These are phyloP conservation scores for Colletotrichum tamarilloi DNA, from an alignment of 2,329 filamentous ascomycete species.

Conservation along the genomic window DNA sequence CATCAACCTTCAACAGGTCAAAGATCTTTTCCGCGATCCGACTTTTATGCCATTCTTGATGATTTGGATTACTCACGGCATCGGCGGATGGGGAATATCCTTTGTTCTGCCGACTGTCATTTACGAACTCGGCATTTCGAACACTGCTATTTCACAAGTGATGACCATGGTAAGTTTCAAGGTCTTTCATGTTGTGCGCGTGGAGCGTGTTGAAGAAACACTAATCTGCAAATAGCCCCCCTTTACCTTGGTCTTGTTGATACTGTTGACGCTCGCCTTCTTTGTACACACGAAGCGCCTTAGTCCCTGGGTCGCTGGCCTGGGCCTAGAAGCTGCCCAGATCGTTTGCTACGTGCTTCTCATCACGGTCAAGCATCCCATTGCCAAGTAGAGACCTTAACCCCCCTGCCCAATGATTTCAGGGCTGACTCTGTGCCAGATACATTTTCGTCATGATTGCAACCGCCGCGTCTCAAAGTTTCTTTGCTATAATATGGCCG, in stretches of 20 bases:
- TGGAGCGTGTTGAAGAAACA: too few relatives aligned
- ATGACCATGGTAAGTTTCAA: constrained; percentile 40
- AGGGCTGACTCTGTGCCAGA: neutral
- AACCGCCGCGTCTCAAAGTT: constrained; percentile 49
- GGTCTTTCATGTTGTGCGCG: too few relatives aligned
- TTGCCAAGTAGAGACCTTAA: constrained; percentile 42
- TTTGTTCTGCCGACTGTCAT: constrained; percentile 43
- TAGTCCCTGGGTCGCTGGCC: constrained; percentile 40
- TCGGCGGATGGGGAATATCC: constrained; percentile 43
- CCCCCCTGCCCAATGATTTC: fast-evolving
- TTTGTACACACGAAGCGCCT: constrained; percentile 38
- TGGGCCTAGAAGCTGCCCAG: constrained; percentile 45
- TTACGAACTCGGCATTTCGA: constrained; percentile 42
- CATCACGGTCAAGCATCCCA: constrained; percentile 46
- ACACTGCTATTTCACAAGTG: constrained; percentile 42
- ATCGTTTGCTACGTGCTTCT: constrained; percentile 52
- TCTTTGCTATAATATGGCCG: constrained; percentile 53
- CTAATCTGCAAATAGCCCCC: constrained; percentile 26
- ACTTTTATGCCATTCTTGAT: constrained; percentile 41
- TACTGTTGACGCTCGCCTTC: constrained; percentile 39
- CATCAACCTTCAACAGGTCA: constrained; percentile 37
- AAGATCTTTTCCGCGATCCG: constrained; percentile 37
- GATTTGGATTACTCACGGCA: constrained; percentile 43
- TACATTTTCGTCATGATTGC: constrained; percentile 53
- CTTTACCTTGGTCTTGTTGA: constrained; percentile 40